A percentile compares a stretch with the other conserved stretches of the same genome.
Conservation (phyloP, 202 grass and related monocot genomes). For the Setaria italica region DNA sequence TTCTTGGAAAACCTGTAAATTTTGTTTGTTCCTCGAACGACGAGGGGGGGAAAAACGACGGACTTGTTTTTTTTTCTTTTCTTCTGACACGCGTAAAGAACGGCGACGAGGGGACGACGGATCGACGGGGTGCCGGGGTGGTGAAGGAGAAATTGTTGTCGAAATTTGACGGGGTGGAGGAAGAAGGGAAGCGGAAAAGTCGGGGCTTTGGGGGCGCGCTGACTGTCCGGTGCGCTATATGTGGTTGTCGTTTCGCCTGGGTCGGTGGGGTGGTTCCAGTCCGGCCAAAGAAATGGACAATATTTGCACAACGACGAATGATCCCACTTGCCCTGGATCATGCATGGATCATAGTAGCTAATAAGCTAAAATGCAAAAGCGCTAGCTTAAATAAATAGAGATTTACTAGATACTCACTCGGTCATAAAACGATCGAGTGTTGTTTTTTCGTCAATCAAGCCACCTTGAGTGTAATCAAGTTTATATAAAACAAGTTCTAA, state of each 20-base stretch:
- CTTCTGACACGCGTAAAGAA: not conserved
- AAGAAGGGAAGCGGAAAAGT: not conserved
- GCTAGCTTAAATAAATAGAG: no score
- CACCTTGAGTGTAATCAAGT: no score
- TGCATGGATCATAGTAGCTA: no score
- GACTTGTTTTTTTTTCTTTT: not conserved
- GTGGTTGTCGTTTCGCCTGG: not conserved
- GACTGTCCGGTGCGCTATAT: not conserved
- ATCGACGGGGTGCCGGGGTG: not conserved
- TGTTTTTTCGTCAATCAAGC: no score
- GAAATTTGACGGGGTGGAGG: not conserved
- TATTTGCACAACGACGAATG: not conserved
- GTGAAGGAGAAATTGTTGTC: not conserved
- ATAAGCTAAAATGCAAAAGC: no score
- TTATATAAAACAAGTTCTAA: no score
- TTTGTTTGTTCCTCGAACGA: conserved; percentile 11
- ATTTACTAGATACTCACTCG: no score
- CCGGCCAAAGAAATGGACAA: not conserved
- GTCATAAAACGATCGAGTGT: no score
- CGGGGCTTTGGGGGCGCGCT: not conserved
- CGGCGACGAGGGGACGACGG: not conserved
- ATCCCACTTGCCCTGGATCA: not conserved
- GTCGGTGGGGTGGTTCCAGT: not conserved
- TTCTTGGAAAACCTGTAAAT: conserved; percentile 17
- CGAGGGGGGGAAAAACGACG: not conserved